Conservation (phyloP, 2,329 filamentous ascomycete species). For the Diplodia sapinea region DNA sequence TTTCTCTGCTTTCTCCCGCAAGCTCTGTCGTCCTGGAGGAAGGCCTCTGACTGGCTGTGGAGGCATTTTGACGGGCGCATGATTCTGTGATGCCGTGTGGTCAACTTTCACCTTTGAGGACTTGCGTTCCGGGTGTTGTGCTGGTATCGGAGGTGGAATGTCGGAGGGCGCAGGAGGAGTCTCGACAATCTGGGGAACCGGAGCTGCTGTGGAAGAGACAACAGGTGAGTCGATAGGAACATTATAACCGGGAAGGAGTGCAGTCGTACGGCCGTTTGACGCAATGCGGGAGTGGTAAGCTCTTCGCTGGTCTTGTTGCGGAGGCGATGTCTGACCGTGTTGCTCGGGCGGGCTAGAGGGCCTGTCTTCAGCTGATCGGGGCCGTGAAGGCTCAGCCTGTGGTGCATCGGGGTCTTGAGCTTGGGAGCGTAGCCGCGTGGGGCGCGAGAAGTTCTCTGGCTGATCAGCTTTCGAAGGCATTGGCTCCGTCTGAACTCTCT, state of each 20-base stretch:
- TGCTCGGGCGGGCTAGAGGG: constrained; percentile 36
- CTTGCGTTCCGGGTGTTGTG: constrained; percentile 58
- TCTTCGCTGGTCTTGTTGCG: constrained; percentile 45
- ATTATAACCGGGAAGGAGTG: constrained; percentile 55
- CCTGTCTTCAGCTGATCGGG: constrained; percentile 27
- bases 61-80: constrained; percentile 28
- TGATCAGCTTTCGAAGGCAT: constrained; percentile 47
- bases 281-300: constrained; percentile 63
- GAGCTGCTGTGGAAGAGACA: constrained; percentile 37
- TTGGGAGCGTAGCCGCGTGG: constrained; percentile 47
- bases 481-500: constrained; percentile 74
- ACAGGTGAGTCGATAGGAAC: constrained; percentile 33
- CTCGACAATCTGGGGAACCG: constrained; percentile 65
- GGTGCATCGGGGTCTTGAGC: constrained; percentile 29
- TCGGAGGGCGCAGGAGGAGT: constrained; percentile 55
- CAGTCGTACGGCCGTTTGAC: constrained; percentile 62
- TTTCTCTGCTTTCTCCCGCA: constrained; percentile 41
- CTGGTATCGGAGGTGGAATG: constrained; percentile 36
- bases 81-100: constrained; percentile 35
- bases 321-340: constrained; percentile 33
- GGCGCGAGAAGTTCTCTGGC: constrained; percentile 66
- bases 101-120: constrained; percentile 48
- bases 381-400: constrained; percentile 6
- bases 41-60: constrained; percentile 20
- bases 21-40: constrained; percentile 31